These are phyloP conservation scores for Peltaster fructicola DNA, from an alignment of 2,329 filamentous ascomycete genomes.

Conservation along the genomic window DNA sequence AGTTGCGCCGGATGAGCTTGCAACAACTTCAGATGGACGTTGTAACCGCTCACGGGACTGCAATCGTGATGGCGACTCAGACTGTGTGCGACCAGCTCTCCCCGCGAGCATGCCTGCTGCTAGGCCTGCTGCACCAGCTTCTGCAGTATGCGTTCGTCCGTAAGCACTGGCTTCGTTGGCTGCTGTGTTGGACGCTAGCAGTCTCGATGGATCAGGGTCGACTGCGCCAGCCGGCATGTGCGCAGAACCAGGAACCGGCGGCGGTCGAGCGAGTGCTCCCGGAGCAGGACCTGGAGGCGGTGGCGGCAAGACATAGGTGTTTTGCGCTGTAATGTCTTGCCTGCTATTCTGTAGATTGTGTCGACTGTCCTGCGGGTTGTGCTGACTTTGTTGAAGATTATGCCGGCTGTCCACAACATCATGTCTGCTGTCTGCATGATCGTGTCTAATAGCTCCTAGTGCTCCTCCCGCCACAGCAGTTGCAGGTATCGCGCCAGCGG, in stretches of 20 bases:
- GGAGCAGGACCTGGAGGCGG: conserved; percentile 20
- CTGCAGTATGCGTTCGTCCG: conserved; percentile 9
- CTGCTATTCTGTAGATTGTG: no score
- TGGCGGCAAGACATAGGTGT: conserved; percentile 10
- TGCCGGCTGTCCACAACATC: no score
- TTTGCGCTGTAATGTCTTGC: no score
- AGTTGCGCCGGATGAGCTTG: conserved; percentile 16
- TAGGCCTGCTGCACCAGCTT: conserved; percentile 7
- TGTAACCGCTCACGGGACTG: conserved; percentile 8
- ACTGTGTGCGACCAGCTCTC: conserved; percentile 9
- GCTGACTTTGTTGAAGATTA: no score
- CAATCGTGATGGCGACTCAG: conserved; percentile 13
- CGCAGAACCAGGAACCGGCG: conserved; percentile 12
- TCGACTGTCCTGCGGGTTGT: no score
- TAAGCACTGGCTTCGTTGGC: conserved; percentile 3
- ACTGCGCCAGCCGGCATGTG: conserved; percentile 24
- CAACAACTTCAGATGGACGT: no score
- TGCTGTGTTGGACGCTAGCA: conserved; percentile 17
- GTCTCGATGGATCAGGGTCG: conserved; percentile 18
- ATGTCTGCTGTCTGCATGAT: no score
- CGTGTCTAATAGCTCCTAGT: conserved; percentile 5
- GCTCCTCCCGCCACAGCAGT: conserved; percentile 2
- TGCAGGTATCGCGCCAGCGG: conserved; percentile 12
- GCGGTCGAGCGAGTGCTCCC: conserved; percentile 6
- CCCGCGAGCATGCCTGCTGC: conserved; percentile 9